Base-by-base conservation (phyloP, 1,139 yeast species). In the Yamadazyma dushanensis region DNA sequence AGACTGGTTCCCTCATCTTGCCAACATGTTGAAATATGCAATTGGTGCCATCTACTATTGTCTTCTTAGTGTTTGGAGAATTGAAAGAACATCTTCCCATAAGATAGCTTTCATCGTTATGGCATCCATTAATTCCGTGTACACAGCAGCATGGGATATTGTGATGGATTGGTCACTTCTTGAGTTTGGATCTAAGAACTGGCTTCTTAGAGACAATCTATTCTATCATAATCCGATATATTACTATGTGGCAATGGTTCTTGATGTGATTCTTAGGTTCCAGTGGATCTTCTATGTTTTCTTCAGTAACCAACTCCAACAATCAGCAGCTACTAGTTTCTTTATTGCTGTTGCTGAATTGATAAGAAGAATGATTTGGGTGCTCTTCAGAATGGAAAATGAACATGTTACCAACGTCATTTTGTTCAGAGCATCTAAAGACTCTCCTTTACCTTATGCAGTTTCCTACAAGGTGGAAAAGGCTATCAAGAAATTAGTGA, bases 1-100 rank as follows among this genome's bases (percentile, higher is more conserved):
- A 1, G 96, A 90, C 53, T 83, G 90, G 85, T 94, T 92, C 55
- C 99, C 99, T 1, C 99, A 92, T 70, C 63, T 92, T 42, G 92
- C 96, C n/a, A 92, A 92, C 53, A 87, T 88, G 72, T 51, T 70
- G 29, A 92, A 92, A 57, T 92, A 90, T 56, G 54, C 74, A 1
- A 61, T 83, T 23, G 75, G 89, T 2, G 73, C 86, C 3, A 47
- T 76, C 17, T 88, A 86, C 59, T 83, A 86, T 58, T 76, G 80
- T 50, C 66, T 83, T n/a, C 66, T 92, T 46, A 85, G 95, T 61
- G 65, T 83, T 20, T 90, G 88, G 56, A 76, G 98, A 48, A 84
- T 87, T 35, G 72, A 80, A 27, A 64, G 70, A 10, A 49, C 63
- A 0, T 41, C 53, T 1, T 50, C 56, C 10, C 66, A 76, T 45